A percentile compares a stretch with the other conserved stretches of the same genome.
Conservation (phyloP, 2,329 filamentous ascomycete genomes). For the Epichloe amarillans region DNA sequence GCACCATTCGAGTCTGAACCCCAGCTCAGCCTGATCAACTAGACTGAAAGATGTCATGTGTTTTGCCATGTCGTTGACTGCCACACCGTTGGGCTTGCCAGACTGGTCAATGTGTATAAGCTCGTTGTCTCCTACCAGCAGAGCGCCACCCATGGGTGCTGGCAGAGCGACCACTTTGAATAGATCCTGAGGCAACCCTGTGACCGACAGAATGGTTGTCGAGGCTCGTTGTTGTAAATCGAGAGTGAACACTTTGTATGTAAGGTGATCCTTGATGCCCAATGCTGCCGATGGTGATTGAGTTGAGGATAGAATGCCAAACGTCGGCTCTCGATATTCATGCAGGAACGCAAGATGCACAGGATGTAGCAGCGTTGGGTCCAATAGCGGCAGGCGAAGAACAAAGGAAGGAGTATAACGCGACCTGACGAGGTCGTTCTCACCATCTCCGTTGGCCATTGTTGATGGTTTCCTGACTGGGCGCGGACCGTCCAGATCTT, state of each 20-base stretch:
- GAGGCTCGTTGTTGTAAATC: constrained; percentile 89
- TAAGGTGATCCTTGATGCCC: constrained; percentile 71
- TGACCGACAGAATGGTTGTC: constrained; percentile 80
- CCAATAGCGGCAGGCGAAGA: constrained; percentile 74
- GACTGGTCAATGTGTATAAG: constrained; percentile 92
- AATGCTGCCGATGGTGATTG: constrained; percentile 61
- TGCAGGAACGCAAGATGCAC: constrained; percentile 87
- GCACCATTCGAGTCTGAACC: constrained; percentile 70
- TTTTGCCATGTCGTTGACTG: constrained; percentile 81
- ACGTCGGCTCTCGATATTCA: constrained; percentile 95
- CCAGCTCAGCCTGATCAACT: constrained; percentile 71
- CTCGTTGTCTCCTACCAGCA: constrained; percentile 80
- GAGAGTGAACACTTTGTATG: constrained; percentile 89
- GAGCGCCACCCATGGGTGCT: constrained; percentile 72
- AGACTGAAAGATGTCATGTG: constrained; percentile 73
- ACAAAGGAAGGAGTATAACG: constrained; percentile 90
- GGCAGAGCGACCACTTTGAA: constrained; percentile 72
- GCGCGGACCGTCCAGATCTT: constrained; percentile 59
- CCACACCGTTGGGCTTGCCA: constrained; percentile 83
- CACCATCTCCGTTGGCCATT: constrained; percentile 22
- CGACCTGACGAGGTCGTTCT: constrained; percentile 23
- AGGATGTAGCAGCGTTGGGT: constrained; percentile 75
- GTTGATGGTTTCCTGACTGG: constrained; percentile 32
- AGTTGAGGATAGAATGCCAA: constrained; percentile 80
- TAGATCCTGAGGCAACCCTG: constrained; percentile 75